Base-by-base conservation (phyloP, 2,329 filamentous ascomycete species). In the Neoscytalidium dimidiatum region DNA sequence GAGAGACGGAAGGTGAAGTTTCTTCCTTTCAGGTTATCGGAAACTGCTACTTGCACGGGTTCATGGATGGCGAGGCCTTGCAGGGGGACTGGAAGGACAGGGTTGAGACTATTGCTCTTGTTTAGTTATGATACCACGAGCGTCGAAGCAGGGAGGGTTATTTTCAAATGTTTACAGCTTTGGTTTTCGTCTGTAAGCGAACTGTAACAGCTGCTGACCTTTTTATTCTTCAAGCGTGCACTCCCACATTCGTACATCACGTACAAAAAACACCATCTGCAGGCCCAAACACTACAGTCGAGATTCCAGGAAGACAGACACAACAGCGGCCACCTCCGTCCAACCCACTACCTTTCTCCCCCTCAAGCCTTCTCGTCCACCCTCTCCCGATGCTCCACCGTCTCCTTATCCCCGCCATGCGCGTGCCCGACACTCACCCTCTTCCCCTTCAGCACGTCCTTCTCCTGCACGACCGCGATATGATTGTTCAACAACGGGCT, bases 401-500 rank as follows among this genome's bases (percentile, higher is more conserved):
- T 17, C 23, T 21, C 26, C 31, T 23, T n/a, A n/a, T n/a, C n/a
- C n/a, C 51, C 33, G 5, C 41, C 56, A 29, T 58, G 33, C 35
- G 7, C 48, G 33, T 52, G 38, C 38, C 9, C 38, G 11, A 31
- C 38, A 2, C 17, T 19, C 1, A 43, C 4, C 8, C 26, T 31
- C 61, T 64, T 64, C 13, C 61, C 61, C n/a, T 49, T 38, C 6
- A 64, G 23, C 4, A 68, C 26, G 28, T 72, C 71, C 66, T 69
- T 71, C 66, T 75, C 71, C 58, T 73, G 68, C 66, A 73, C 70
- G 2, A 77, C 66, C 9, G 74, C 73, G 35, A 75, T 68, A 58
- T 77, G 72, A 63, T 74, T 75, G 14, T 70, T 77, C 41, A 77
- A 66, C 53, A 73, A 67, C 62, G 71, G 71, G 26, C 69, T 71